Percentiles rank a stretch among this genome's conserved stretches.
Conservation (phyloP, 2,329 filamentous ascomycete species). For the Pyrenophora teres region DNA sequence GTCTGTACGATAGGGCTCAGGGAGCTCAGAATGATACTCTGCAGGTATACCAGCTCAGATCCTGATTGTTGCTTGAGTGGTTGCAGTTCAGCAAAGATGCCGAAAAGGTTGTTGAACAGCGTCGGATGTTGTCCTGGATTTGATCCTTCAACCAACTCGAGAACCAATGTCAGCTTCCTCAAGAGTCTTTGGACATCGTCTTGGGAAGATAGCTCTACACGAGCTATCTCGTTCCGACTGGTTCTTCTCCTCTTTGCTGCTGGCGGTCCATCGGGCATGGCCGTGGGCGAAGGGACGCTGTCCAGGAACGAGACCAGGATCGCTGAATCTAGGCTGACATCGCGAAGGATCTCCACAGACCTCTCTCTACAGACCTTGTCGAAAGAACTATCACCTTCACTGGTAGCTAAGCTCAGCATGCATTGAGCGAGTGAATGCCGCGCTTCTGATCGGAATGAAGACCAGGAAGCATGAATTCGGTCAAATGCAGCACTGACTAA, state of each 20-base stretch:
- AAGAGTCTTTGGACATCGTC: slow-evolving; percentile 70
- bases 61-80: slow-evolving; percentile 79
- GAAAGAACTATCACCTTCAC: slow-evolving; percentile 35
- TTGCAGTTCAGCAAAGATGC: slow-evolving; percentile 82
- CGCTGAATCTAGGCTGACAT: slow-evolving; percentile 72
- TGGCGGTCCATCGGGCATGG: slow-evolving; percentile 72
- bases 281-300: slow-evolving; percentile 72
- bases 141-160: slow-evolving; percentile 85
- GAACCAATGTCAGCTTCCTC: slow-evolving; percentile 79
- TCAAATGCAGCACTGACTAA: slow-evolving; percentile 69
- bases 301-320: slow-evolving; percentile 75
- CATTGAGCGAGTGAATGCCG: slow-evolving; percentile 64
- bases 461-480: slow-evolving; percentile 74
- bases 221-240: slow-evolving; percentile 71
- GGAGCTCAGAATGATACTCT: slow-evolving; percentile 81
- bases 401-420: slow-evolving; percentile 66
- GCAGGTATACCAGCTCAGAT: slow-evolving; percentile 87
- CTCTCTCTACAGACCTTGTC: slow-evolving; percentile 54
- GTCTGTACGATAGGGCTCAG: slow-evolving; percentile 82
- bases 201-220: slow-evolving; percentile 65
- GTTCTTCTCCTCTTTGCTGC: slow-evolving; percentile 79
- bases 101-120: slow-evolving; percentile 79
- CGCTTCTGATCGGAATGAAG: slow-evolving; percentile 67
- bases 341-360: slow-evolving; percentile 73
- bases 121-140: slow-evolving; percentile 74